These are phyloP conservation scores for Bacterosira constricta DNA, from an alignment of 108 stramenopile species.

Conservation along the genomic window DNA sequence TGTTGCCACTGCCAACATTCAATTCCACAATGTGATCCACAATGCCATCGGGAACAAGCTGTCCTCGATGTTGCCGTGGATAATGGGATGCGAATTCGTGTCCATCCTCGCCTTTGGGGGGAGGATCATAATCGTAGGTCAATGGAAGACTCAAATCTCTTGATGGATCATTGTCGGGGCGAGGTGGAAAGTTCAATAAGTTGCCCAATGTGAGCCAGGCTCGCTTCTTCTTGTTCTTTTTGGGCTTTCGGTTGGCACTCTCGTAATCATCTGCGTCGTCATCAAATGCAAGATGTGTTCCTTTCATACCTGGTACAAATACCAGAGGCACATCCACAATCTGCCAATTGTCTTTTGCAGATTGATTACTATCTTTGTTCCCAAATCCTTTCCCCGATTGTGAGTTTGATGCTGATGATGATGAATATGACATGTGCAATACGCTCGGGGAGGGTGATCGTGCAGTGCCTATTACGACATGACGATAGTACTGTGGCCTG, in stretches of 20 bases:
- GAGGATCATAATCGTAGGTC: constrained; percentile 44
- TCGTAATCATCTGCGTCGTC: constrained; percentile 5
- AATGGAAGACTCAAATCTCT: constrained; percentile 56
- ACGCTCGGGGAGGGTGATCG: neutral
- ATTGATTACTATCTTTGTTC: neutral
- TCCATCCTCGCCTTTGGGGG: constrained; percentile 3
- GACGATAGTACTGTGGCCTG: neutral
- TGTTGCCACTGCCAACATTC: constrained; percentile 14
- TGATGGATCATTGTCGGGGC: constrained; percentile 37
- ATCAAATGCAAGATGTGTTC: constrained; percentile 53
- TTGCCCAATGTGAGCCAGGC: constrained; percentile 43
- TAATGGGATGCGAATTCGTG: constrained; percentile 19
- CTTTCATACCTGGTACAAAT: constrained; percentile 63
- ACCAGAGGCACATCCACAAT: constrained; percentile 47
- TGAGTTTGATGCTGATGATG: neutral
- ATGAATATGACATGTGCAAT: neutral
- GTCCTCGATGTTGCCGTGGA: constrained; percentile 45
- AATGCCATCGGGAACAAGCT: constrained; percentile 49
- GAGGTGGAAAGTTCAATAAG: constrained; percentile 51
- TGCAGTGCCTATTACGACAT: no score
- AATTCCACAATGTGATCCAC: constrained; percentile 63
- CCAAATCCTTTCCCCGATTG: constrained; percentile 13
- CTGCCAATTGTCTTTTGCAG: constrained; percentile 22
- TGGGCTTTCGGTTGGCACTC: neutral
- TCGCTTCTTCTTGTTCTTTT: constrained; percentile 22